A percentile compares a stretch with the other conserved stretches of the same genome.
Conservation (phyloP, 2,329 filamentous ascomycete species). For the Ramularia collo-cygni region DNA sequence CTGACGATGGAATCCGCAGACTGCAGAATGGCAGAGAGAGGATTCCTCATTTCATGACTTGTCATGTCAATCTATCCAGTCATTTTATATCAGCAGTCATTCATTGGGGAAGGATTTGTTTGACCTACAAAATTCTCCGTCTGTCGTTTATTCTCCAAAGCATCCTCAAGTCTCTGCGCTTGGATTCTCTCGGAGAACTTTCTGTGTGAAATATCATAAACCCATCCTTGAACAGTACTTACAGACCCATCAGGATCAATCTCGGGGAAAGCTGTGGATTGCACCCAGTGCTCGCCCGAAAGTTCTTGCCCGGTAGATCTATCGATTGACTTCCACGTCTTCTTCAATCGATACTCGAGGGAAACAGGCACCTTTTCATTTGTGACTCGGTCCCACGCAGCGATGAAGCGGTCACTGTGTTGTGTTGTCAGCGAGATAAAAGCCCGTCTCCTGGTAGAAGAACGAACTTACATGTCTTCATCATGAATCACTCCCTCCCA, state of each 20-base stretch:
- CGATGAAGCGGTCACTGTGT: constrained; percentile 20
- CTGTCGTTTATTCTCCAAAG: constrained; percentile 31
- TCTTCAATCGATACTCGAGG: constrained; percentile 34
- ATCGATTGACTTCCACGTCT: constrained; percentile 28
- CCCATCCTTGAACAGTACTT: constrained; percentile 27
- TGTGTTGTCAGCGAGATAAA: too few species aligned
- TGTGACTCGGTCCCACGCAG: constrained; percentile 27
- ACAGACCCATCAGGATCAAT: constrained; percentile 26
- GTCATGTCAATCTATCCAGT: constrained; percentile 25
- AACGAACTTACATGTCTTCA: constrained; percentile 27
- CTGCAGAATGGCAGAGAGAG: constrained; percentile 39
- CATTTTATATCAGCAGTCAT: too few species aligned
- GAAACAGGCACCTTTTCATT: constrained; percentile 29
- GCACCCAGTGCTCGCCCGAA: constrained; percentile 27
- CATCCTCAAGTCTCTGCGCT: constrained; percentile 29
- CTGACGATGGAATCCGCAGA: constrained; percentile 38
- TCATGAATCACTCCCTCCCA: constrained; percentile 23
- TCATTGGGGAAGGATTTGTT: constrained; percentile 2
- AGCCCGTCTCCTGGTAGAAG: too few species aligned
- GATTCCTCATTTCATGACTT: constrained; percentile 40
- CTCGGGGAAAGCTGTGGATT: constrained; percentile 29
- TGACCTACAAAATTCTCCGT: constrained; percentile 33
- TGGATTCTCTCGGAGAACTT: constrained; percentile 29
- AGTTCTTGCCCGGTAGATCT: constrained; percentile 23
- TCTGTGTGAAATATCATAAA: constrained; percentile 30